Conservation (phyloP, 495 filamentous ascomycete species). For the Terfezia claveryi region DNA sequence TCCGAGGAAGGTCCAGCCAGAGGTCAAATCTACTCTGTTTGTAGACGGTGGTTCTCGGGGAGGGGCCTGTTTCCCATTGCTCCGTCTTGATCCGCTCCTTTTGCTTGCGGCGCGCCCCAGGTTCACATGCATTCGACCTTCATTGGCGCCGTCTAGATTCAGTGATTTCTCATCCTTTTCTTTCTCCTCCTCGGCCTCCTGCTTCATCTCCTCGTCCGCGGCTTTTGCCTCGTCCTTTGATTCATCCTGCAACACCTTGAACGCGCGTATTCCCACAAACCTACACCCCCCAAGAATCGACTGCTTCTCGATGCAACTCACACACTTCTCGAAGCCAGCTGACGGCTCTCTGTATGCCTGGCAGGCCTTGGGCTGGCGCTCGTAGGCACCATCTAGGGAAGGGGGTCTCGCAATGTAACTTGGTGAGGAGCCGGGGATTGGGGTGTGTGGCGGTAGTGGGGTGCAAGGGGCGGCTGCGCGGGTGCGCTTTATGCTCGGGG, state of each 20-base stretch:
- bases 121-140: too few species aligned
- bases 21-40: not conserved
- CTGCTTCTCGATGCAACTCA: slow-evolving; percentile 14
- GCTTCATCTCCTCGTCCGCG: not conserved
- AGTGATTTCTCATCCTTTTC: not conserved
- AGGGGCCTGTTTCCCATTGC: not conserved
- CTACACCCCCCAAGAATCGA: slow-evolving; percentile 9
- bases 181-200: not conserved
- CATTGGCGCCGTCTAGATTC: too few species aligned
- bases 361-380: not conserved
- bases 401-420: not conserved
- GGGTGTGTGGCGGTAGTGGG: too few species aligned
- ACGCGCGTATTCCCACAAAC: slow-evolving; percentile 10
- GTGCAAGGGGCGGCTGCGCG: too few species aligned
- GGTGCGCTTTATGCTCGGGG: too few species aligned
- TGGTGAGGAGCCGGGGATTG: not conserved
- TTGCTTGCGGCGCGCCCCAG: too few species aligned
- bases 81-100: not conserved
- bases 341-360: not conserved
- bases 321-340: slow-evolving; percentile 6
- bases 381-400: not conserved
- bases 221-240: not conserved
- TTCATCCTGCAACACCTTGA: not conserved
- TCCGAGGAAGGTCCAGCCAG: slow-evolving; percentile 9
- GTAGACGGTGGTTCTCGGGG: too few species aligned